Percentiles rank a stretch among this genome's conserved stretches.
phyloP scores from a whole-genome alignment of 176 grass and related monocot genomes.

The Elymus sibiricus region DNA sequence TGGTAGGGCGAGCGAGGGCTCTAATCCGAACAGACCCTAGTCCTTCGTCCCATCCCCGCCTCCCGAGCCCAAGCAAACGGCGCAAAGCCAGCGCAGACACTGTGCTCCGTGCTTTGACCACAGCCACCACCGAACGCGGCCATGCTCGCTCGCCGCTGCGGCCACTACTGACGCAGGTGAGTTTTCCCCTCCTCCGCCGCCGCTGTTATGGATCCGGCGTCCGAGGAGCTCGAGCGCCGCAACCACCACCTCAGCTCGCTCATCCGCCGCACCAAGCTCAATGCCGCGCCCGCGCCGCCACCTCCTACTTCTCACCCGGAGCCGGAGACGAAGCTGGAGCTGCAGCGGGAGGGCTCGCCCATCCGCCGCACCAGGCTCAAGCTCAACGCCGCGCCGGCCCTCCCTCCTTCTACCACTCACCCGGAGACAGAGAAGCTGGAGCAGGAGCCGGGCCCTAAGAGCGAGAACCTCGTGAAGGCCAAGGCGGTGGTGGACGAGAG shows the following conservation, averaged over 20 bases:
- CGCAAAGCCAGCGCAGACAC: neutral
- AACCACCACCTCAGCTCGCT: slow-evolving; percentile 84
- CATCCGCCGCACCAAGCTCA: slow-evolving; percentile 73
- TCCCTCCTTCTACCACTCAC: neutral
- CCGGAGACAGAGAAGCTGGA: neutral
- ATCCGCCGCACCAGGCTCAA: slow-evolving; percentile 52
- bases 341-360: slow-evolving; percentile 28
- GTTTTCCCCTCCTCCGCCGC: neutral
- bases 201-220: slow-evolving; percentile 53
- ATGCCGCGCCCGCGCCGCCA: slow-evolving; percentile 11
- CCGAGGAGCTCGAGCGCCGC: slow-evolving; percentile 87
- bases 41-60: neutral
- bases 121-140: neutral
- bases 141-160: neutral
- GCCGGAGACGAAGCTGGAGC: neutral
- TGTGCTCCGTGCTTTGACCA: slow-evolving; percentile 27
- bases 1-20: no score
- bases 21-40: no score
- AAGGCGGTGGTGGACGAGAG: slow-evolving; percentile 20
- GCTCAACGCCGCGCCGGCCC: slow-evolving; percentile 36
- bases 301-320: neutral
- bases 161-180: neutral
- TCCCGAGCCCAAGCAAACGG: slow-evolving; percentile 12
- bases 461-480: neutral
- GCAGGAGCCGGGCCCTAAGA: neutral